Conservation (phyloP, 495 filamentous ascomycete species). For the Bacidia gigantensis region DNA sequence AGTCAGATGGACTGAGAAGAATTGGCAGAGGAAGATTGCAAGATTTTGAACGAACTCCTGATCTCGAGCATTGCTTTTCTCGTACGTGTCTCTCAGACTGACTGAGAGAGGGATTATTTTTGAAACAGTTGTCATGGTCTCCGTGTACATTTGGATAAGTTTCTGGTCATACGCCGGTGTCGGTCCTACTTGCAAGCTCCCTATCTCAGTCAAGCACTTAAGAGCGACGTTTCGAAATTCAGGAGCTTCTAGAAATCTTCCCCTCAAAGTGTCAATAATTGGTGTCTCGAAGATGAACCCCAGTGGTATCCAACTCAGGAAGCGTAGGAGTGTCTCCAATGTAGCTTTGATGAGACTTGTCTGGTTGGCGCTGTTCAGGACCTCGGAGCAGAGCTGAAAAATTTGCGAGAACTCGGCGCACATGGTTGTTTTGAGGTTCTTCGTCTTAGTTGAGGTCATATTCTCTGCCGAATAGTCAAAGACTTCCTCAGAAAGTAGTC, state of each 20-base stretch:
- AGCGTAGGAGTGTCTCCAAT: constrained; percentile 83
- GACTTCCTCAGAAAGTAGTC: constrained; percentile 91
- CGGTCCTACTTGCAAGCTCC: constrained; percentile 66
- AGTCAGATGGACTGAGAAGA: constrained; percentile 81
- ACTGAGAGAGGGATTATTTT: constrained; percentile 80
- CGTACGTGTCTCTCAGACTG: constrained; percentile 80
- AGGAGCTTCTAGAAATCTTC: constrained; percentile 74
- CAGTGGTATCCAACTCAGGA: constrained; percentile 96
- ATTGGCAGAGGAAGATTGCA: constrained; percentile 89
- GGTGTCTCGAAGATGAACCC: constrained; percentile 98
- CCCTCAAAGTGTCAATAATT: constrained; percentile 86
- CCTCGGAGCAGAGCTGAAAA: constrained; percentile 90
- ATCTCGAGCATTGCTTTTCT: constrained; percentile 77
- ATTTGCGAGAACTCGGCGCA: constrained; percentile 95
- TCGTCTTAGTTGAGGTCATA: constrained; percentile 92
- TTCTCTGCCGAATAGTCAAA: constrained; percentile 98
- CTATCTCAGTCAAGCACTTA: constrained; percentile 95
- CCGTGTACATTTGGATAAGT: constrained; percentile 92
- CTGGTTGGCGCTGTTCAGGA: constrained; percentile 77
- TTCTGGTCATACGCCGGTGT: constrained; percentile 82
- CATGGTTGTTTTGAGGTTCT: constrained; percentile 95
- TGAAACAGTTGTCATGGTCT: constrained; percentile 75
- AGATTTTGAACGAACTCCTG: constrained; percentile 97
- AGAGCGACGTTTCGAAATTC: constrained; percentile 95
- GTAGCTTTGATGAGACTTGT: constrained; percentile 84